These are phyloP conservation scores for Arthrocladium fulminans DNA, from an alignment of 2,329 filamentous ascomycete genomes.

Conservation along the genomic window DNA sequence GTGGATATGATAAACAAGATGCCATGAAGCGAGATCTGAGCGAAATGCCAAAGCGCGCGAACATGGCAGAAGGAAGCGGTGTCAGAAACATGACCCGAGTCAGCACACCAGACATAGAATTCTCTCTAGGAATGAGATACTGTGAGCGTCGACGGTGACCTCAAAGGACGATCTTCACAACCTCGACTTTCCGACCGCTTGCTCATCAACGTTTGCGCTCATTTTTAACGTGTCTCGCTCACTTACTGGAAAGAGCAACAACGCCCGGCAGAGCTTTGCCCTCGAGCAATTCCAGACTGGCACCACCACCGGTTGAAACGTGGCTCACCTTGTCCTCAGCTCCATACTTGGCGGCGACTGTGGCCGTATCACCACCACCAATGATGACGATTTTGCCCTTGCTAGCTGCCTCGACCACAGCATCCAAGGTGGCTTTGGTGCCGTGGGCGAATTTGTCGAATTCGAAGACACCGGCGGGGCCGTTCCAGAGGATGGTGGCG, in stretches of 20 bases:
- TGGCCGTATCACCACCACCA: slow-evolving; percentile 94
- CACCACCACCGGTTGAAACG: slow-evolving; percentile 93
- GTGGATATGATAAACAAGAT: slow-evolving; percentile 30
- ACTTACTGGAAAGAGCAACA: slow-evolving; percentile 72
- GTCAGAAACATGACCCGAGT: neutral
- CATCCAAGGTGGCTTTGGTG: slow-evolving; percentile 86
- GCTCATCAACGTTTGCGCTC: slow-evolving; percentile 6
- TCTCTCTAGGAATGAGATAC: slow-evolving; percentile 9
- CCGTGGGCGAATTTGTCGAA: slow-evolving; percentile 87
- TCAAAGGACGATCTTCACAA: slow-evolving; percentile 8
- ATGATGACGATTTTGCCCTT: slow-evolving; percentile 95
- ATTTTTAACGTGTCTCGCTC: slow-evolving; percentile 23
- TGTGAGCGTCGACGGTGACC: slow-evolving; percentile 3
- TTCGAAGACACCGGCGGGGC: slow-evolving; percentile 94
- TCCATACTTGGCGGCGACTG: slow-evolving; percentile 92
- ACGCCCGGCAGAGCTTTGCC: slow-evolving; percentile 97
- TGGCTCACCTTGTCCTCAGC: slow-evolving; percentile 97
- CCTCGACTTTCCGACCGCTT: slow-evolving; percentile 13
- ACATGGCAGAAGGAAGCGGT: neutral
- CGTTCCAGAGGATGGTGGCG: slow-evolving; percentile 98
- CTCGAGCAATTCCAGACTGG: slow-evolving; percentile 90
- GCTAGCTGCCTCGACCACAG: slow-evolving; percentile 70
- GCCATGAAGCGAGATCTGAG: slow-evolving; percentile 1
- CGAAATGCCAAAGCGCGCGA: slow-evolving; percentile 10
- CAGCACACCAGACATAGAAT: neutral